Evolutionary conservation across 2,329 filamentous ascomycete genomes (phyloP).

Genomic region (Raffaelea arxii): DNA sequence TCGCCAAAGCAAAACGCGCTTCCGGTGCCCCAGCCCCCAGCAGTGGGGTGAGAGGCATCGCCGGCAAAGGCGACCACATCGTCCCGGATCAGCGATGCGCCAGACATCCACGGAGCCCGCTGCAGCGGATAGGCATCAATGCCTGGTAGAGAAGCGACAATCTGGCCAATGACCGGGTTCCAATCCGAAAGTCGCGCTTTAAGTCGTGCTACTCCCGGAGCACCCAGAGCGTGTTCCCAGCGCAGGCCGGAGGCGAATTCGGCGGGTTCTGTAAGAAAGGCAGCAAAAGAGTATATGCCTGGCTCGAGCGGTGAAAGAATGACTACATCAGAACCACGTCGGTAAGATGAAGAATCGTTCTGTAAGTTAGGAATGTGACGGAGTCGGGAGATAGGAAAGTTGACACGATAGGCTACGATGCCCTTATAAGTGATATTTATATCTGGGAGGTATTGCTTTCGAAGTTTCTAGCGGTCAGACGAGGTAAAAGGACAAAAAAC

Average conservation of each 20-base stretch:
- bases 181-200: constrained; percentile 5
- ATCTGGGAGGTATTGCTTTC: constrained; percentile 13
- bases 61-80: constrained; percentile 9
- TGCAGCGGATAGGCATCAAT: constrained; percentile 10
- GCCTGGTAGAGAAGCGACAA: constrained; percentile 5
- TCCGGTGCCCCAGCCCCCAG: constrained; percentile 8
- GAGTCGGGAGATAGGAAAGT: constrained; percentile 4
- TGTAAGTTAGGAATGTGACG: constrained; percentile 3
- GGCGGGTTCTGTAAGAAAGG: constrained; percentile 2
- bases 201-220: constrained; percentile 4
- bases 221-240: constrained; percentile 8
- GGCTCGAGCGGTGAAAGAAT: constrained; percentile 5
- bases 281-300: constrained; percentile 7
- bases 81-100: constrained; percentile 6
- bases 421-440: constrained; percentile 2
- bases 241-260: constrained; percentile 6
- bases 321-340: constrained; percentile 2
- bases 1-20: constrained; percentile 7
- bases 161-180: constrained; percentile 3
- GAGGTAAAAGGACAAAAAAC: no score
- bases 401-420: constrained; percentile 5
- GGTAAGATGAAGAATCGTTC: constrained; percentile 3
- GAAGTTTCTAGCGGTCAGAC: constrained; percentile 3
- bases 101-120: constrained; percentile 5
- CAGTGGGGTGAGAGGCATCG: constrained; percentile 10